Percentiles rank a stretch among this genome's conserved stretches.
These are phyloP conservation scores for Leccinum ochraceum DNA, from an alignment of 768 basidiomycete species.

Conservation along the genomic window DNA sequence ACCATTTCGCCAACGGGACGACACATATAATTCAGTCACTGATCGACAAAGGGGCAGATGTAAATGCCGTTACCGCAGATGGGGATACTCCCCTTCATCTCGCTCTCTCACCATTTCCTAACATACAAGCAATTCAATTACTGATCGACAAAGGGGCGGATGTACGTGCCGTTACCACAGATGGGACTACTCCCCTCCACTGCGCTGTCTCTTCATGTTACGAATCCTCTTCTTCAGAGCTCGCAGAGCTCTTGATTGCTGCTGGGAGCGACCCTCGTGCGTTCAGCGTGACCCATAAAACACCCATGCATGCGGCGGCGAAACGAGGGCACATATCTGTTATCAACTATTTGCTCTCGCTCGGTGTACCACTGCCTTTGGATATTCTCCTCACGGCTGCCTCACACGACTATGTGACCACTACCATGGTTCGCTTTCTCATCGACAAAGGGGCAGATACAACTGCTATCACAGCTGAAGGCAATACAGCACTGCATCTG, in stretches of 20 bases:
- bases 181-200: no score
- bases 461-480: neutral
- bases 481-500: neutral
- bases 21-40: neutral
- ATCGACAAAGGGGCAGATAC: neutral
- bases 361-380: neutral
- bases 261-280: no score
- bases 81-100: no score
- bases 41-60: neutral
- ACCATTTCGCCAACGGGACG: fast-evolving
- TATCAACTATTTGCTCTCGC: neutral
- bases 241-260: no score
- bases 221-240: no score
- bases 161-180: no score
- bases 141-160: no score
- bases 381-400: neutral
- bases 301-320: neutral
- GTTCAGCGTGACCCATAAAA: neutral
- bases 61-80: neutral
- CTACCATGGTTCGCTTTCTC: neutral
- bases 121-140: no score
- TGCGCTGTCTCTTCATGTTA: neutral
- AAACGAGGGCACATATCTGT: no score
- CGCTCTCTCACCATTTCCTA: no score
- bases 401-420: no score